Evolutionary conservation across 2,329 filamentous ascomycete genomes (phyloP), one percentile per base, ranked within the genome.

Genomic region (Karstenula rhodostoma): DNA sequence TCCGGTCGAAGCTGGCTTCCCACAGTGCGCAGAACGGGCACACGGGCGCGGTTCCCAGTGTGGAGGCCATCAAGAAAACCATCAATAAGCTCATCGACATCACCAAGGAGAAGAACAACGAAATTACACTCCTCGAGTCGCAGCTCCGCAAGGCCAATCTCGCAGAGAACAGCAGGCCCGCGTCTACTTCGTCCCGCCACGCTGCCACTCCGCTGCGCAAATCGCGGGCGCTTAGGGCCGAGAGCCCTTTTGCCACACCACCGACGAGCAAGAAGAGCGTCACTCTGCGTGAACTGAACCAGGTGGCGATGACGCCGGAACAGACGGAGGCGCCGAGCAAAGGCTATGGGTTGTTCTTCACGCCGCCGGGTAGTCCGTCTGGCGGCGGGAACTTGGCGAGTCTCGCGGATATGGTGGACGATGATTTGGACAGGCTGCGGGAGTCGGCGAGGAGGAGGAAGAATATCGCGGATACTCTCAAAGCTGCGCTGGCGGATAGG

Each of bases 1-100:
- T 98, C 29, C 91, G 91, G 70, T 90, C 93, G 2, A 91, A 89
- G 68, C 84, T 97, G 19, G 89, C 90, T 0, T 84, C 87, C 22
- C 79, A 80, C 25, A 77, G 80, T 46, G 78, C 80, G 5, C 80
- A 86, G 1, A 83, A 84, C 8, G 85, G 84, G 19, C 72, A 72
- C 22, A 67, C 63, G 2, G 67, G 65, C 25, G 66, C 70, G 0
- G 86, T 89, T 4, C 95, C 95, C 0, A 97, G 94, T 0, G 92
- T 97, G 10, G 95, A 97, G 69, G 92, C 93, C 0, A 92, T 99
- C 22, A 90, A 94, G 67, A 92, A 91, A 61, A 99, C 95, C 0
- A 96, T 99, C 66, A 84, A 84, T 59, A 97, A 95, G 73, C 94
- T 99, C 90, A 97, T 94, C 35, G 86, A 84, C 61, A 94, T 97